Conservation (phyloP, 768 basidiomycete species). For the Lentinula detonsa region DNA sequence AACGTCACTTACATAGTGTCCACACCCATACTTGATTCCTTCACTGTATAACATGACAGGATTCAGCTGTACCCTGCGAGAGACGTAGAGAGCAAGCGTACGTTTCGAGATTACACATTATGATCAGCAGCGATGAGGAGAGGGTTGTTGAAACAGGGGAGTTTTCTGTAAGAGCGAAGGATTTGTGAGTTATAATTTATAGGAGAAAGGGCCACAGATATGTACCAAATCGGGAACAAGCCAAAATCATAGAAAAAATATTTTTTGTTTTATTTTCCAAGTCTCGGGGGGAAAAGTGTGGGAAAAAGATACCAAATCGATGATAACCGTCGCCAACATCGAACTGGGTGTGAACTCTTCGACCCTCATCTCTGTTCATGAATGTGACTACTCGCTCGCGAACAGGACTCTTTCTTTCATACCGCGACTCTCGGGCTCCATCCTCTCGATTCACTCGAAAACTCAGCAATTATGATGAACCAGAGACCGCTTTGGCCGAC, state of each 20-base stretch:
- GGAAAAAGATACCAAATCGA: not conserved
- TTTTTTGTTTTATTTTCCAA: not conserved
- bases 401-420: constrained; percentile 91
- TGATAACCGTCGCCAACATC: not conserved
- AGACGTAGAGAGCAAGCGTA: constrained; percentile 21
- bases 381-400: constrained; percentile 68
- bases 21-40: constrained; percentile 72
- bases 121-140: not conserved
- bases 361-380: constrained; percentile 7
- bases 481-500: constrained; percentile 42
- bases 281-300: not conserved
- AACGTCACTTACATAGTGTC: constrained; percentile 48
- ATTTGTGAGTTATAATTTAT: not conserved
- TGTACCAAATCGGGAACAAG: not conserved
- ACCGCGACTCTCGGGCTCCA: constrained; percentile 69
- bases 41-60: constrained; percentile 39
- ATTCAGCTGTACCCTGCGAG: constrained; percentile 6
- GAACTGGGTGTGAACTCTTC: not conserved
- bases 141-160: not conserved
- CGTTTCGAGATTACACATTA: constrained; percentile 57
- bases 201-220: not conserved
- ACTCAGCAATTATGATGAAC: constrained; percentile 36
- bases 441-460: constrained; percentile 34
- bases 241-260: not conserved
- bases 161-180: not conserved